Conservation (phyloP, 176 grass and related monocot genomes). For the Aegilops bicornis region DNA sequence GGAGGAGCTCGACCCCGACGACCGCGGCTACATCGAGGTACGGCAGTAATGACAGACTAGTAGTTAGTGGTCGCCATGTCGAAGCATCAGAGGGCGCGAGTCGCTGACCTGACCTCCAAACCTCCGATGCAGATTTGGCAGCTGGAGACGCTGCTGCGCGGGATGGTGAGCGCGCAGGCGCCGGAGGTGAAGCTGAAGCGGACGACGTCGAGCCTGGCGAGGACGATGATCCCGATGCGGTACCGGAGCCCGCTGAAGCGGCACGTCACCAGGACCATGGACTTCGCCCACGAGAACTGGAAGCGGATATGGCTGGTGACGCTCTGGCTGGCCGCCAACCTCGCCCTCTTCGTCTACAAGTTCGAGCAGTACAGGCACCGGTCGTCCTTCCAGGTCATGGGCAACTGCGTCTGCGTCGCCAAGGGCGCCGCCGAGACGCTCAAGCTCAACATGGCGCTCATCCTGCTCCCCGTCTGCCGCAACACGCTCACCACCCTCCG, state of each 20-base stretch:
- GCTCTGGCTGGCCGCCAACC: constrained; percentile 64
- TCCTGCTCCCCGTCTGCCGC: constrained; percentile 91
- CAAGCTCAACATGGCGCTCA: constrained; percentile 98
- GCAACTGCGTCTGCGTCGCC: constrained; percentile 84
- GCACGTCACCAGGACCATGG: constrained; percentile 52
- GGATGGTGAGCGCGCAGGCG: constrained; percentile 80
- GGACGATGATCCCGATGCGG: constrained; percentile 78
- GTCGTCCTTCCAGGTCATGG: constrained; percentile 89
- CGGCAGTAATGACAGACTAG: too few relatives aligned
- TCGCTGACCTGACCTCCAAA: neutral
- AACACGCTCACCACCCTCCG: constrained; percentile 89
- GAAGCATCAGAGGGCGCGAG: neutral
- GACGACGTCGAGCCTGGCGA: constrained; percentile 67
- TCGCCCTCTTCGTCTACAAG: constrained; percentile 69
- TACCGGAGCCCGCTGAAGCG: constrained; percentile 67
- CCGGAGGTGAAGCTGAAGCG: constrained; percentile 61
- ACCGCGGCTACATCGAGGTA: constrained; percentile 91
- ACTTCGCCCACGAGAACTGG: constrained; percentile 96
- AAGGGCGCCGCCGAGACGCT: constrained; percentile 93
- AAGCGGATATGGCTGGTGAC: constrained; percentile 86
- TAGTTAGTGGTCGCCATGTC: too few relatives aligned
- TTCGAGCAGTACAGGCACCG: constrained; percentile 81
- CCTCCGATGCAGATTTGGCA: constrained; percentile 71
- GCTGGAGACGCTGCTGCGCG: constrained; percentile 79
- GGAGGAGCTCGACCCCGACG: constrained; percentile 90